Evolutionary conservation across 495 filamentous ascomycete species (phyloP), one percentile per base, ranked within the genome.

Genomic region (Cercophora scortea): DNA sequence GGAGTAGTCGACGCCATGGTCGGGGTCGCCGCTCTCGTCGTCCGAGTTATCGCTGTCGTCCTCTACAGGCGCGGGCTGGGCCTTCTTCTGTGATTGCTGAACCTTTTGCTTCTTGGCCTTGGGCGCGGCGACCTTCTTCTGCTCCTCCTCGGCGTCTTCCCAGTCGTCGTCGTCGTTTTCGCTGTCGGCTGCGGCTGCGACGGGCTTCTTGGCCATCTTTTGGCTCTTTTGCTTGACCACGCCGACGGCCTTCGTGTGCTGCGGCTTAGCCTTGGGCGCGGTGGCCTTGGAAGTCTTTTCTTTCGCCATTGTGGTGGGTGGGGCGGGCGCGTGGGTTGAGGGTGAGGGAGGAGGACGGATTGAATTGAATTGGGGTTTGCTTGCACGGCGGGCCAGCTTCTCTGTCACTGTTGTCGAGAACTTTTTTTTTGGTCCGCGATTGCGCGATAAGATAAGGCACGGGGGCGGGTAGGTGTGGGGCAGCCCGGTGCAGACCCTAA

Each of bases 221-320:
- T 38, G 17, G 45, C 11, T 78, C 47, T 83, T 80, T 58, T 85
- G 81, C 56, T 90, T 80, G 13, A 79, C 72, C 43, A 81, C 63
- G 84, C 79, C 56, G 87, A 12, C 15, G 13, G 8, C 80, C 49
- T 42, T 39, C 53, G 47, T 50, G 16, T 40, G 46, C 32, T 50
- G 43, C 11, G 49, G 32, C n/a, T 49, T 56, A 13, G 54, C 35
- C 53, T 58, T 61, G 13, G 52, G 45, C 35, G 42, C 42, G 48
- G 50, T 52, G 36, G 53, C 42, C 44, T 42, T 49, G 50, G 52
- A 32, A 34, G 17, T 36, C 16, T 45, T 34, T 53, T 61, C 60
- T 52, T 63, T 65, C 39, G 51, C 63, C 63, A 63, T 63, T 8
- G 48, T 61, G 58, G 40, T 49, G 48, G 40, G 46, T 25, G 47